Percentiles rank a stretch among this genome's conserved stretches.
phyloP scores from a whole-genome alignment of 495 filamentous ascomycete species.

The Neurospora terricola region DNA sequence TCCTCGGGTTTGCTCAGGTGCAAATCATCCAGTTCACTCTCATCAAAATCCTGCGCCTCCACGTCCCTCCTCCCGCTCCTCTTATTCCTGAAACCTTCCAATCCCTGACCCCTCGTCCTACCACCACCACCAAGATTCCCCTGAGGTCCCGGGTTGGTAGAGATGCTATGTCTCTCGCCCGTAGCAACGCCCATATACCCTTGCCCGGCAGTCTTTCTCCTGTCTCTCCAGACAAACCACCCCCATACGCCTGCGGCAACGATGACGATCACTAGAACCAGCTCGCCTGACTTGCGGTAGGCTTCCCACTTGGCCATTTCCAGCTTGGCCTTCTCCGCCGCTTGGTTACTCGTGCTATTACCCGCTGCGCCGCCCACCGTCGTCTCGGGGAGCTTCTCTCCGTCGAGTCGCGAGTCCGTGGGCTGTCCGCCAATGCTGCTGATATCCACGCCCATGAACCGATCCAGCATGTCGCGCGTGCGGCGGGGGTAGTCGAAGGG shows the following conservation, averaged over 20 bases:
- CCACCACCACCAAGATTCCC: slow-evolving; percentile 5
- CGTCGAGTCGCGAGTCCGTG: slow-evolving; percentile 78
- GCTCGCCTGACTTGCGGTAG: slow-evolving; percentile 84
- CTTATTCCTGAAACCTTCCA: slow-evolving; percentile 4
- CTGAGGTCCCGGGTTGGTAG: slow-evolving; percentile 1
- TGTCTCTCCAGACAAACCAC: slow-evolving; percentile 74
- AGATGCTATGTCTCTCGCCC: slow-evolving; percentile 7
- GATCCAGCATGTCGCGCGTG: slow-evolving; percentile 91
- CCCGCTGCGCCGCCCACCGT: slow-evolving; percentile 61
- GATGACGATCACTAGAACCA: slow-evolving; percentile 76
- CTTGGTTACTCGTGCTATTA: slow-evolving; percentile 69
- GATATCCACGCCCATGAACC: slow-evolving; percentile 92
- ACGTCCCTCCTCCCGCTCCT: slow-evolving; percentile 27
- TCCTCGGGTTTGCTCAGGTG: slow-evolving; percentile 40
- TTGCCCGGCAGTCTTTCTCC: slow-evolving; percentile 37
- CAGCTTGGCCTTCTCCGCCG: slow-evolving; percentile 62
- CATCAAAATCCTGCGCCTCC: slow-evolving; percentile 83
- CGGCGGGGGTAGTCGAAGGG: slow-evolving; percentile 85
- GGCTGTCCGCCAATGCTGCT: slow-evolving; percentile 78
- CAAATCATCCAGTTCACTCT: slow-evolving; percentile 73
- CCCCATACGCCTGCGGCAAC: slow-evolving; percentile 72
- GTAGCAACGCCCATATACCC: slow-evolving; percentile 44
- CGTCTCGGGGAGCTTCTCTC: slow-evolving; percentile 76
- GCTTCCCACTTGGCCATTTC: slow-evolving; percentile 85
- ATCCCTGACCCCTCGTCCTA: slow-evolving; percentile 30